Evolutionary conservation across 805 yeast genomes (phyloP).

Genomic region (Metschnikowia gruessii): DNA sequence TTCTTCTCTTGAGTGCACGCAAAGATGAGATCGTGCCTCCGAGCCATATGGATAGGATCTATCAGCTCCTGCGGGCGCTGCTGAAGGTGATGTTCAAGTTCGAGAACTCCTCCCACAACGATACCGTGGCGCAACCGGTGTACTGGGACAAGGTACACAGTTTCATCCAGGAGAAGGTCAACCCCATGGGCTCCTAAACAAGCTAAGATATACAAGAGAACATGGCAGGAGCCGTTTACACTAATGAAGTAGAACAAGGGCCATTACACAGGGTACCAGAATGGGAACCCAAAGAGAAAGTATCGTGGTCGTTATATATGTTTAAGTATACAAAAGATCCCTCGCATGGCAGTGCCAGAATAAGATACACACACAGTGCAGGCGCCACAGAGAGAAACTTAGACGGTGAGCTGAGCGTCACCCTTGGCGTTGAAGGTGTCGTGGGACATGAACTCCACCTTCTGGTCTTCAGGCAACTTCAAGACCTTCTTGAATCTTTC

Average conservation of each 20-base stretch:
- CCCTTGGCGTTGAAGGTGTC: constrained; percentile 47
- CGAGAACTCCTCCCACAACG: constrained; percentile 73
- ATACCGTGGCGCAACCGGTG: constrained; percentile 68
- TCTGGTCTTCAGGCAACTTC: constrained; percentile 68
- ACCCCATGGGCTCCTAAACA: constrained; percentile 33
- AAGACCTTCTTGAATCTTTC: constrained; percentile 82
- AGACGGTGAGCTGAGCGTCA: constrained; percentile 22
- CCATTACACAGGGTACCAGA: too few species aligned
- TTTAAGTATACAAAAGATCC: constrained; percentile 15
- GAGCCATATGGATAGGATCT: constrained; percentile 65
- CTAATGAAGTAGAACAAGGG: neutral
- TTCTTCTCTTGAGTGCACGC: constrained; percentile 67
- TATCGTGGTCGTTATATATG: constrained; percentile 18
- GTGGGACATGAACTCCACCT: constrained; percentile 77
- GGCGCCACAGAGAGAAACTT: constrained; percentile 6
- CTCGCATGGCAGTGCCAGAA: neutral
- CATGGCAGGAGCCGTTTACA: too few species aligned
- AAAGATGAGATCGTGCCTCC: constrained; percentile 94
- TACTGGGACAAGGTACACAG: constrained; percentile 73
- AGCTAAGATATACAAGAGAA: neutral
- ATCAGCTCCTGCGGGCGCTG: constrained; percentile 46
- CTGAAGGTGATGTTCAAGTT: constrained; percentile 53
- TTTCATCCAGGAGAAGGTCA: constrained; percentile 49
- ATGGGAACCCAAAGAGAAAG: neutral
- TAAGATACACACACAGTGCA: neutral